A percentile compares a stretch with the other conserved stretches of the same genome.
phyloP scores from a whole-genome alignment of 768 basidiomycete genomes.

The Glaciozyma antarctica region DNA sequence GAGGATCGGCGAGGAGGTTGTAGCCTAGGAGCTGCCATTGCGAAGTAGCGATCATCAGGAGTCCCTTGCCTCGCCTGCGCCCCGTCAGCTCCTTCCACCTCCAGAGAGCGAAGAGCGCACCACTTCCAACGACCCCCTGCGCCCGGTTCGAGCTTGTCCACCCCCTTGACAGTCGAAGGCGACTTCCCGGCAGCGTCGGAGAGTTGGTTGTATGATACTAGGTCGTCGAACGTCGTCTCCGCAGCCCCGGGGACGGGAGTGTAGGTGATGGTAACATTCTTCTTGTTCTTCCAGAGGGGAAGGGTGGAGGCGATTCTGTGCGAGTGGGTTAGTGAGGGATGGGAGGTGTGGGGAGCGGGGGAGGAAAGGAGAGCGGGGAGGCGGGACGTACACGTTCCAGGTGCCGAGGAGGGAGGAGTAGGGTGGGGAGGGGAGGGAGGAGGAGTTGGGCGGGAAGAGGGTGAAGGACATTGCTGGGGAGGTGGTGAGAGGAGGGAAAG shows the following conservation, averaged over 20 bases:
- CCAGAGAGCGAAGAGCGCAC: background rate
- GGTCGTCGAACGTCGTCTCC: constrained; percentile 38
- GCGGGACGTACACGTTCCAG: constrained; percentile 6
- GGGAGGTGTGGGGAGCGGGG: background rate
- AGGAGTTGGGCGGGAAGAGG: no score
- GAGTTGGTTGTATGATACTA: constrained; percentile 40
- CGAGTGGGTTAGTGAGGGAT: no score
- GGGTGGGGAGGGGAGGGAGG: background rate
- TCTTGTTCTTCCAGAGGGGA: constrained; percentile 45
- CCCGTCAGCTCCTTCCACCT: background rate
- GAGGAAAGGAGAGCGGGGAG: no score
- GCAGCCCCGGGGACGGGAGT: constrained; percentile 29
- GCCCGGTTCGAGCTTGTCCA: constrained; percentile 31
- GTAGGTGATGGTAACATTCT: constrained; percentile 45
- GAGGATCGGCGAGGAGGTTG: background rate
- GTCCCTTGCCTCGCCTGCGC: constrained; percentile 43
- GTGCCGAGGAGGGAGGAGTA: constrained; percentile 6
- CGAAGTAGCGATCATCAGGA: constrained; percentile 40
- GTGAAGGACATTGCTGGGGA: no score
- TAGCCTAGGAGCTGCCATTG: constrained; percentile 45
- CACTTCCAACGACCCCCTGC: constrained; percentile 17
- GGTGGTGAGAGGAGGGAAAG: no score
- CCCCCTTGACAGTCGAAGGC: constrained; percentile 38
- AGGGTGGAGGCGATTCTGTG: constrained; percentile 38
- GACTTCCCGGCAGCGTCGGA: constrained; percentile 32